phyloP scores from a whole-genome alignment of 306 rosid genomes.

The Sechiopsis laciniata region DNA sequence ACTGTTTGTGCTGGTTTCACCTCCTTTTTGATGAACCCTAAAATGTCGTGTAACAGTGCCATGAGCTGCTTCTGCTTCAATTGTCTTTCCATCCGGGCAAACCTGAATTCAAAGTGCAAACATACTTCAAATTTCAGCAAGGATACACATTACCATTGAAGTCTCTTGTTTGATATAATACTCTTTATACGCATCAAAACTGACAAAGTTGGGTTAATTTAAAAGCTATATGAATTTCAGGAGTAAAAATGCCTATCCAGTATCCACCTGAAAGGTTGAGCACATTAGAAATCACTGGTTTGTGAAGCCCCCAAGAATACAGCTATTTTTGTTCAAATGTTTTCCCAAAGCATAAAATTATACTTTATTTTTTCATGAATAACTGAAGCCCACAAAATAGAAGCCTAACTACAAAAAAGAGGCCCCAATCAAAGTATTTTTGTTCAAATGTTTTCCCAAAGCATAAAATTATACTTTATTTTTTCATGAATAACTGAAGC shows the following conservation, averaged over 20 bases:
- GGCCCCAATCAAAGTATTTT: background rate
- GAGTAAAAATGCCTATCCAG: background rate
- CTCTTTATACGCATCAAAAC: background rate
- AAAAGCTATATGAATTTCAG: background rate
- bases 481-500: background rate
- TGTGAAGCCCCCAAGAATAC: background rate
- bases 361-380: background rate
- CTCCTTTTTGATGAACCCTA: slow-evolving; percentile 91
- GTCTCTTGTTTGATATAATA: background rate
- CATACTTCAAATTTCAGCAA: background rate
- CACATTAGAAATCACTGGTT: background rate
- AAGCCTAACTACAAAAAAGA: background rate
- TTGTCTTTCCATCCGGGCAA: slow-evolving; percentile 96
- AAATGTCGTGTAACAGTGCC: slow-evolving; percentile 92
- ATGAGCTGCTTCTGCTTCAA: slow-evolving; percentile 97
- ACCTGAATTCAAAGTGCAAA: slow-evolving; percentile 40
- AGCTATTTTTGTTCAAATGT: background rate
- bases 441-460: background rate
- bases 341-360: background rate
- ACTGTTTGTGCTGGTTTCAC: slow-evolving; percentile 99
- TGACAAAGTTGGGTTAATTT: background rate
- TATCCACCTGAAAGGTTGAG: background rate
- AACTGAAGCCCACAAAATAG: background rate
- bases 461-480: background rate
- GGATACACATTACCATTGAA: background rate